A percentile compares a stretch with the other conserved stretches of the same genome.
Evolutionary conservation across 805 yeast species (phyloP).

Genomic region (Wickerhamomyces chaumierensis): DNA sequence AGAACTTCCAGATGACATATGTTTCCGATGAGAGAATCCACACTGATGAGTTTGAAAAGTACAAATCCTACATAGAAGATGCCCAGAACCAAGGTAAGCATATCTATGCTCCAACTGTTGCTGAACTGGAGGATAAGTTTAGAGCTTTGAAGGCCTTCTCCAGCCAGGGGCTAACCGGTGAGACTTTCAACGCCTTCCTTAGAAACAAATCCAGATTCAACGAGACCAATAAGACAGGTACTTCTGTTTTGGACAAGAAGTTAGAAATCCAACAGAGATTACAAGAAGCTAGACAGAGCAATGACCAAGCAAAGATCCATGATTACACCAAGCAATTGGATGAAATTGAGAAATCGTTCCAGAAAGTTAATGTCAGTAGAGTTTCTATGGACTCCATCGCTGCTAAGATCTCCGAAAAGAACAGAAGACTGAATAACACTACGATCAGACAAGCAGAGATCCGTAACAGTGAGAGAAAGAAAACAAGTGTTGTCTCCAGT

Average conservation of each 20-base stretch:
- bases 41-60: conserved; percentile 62
- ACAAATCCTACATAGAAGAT: conserved; percentile 47
- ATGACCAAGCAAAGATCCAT: conserved; percentile 33
- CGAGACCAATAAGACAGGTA: conserved; percentile 40
- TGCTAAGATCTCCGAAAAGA: conserved; percentile 34
- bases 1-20: conserved; percentile 63
- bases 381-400: conserved; percentile 23
- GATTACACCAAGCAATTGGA: conserved; percentile 8
- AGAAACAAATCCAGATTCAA: conserved; percentile 55
- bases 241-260: conserved; percentile 68
- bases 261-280: conserved; percentile 63
- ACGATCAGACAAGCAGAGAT: conserved; percentile 73
- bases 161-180: conserved; percentile 53
- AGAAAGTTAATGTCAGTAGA: conserved; percentile 21
- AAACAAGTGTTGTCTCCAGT: conserved; percentile 28
- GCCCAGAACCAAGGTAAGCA: conserved; percentile 27
- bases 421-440: conserved; percentile 70
- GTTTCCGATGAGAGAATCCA: conserved; percentile 72
- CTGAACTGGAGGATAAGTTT: conserved; percentile 54
- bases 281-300: conserved; percentile 52
- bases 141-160: conserved; percentile 53
- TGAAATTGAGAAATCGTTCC: conserved; percentile 31
- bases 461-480: conserved; percentile 45
- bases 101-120: conserved; percentile 44
- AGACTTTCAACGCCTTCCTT: conserved; percentile 71